Evolutionary conservation across 805 yeast species (phyloP), one percentile per base, ranked within the genome.

Genomic region (Geotrichum ghanense): DNA sequence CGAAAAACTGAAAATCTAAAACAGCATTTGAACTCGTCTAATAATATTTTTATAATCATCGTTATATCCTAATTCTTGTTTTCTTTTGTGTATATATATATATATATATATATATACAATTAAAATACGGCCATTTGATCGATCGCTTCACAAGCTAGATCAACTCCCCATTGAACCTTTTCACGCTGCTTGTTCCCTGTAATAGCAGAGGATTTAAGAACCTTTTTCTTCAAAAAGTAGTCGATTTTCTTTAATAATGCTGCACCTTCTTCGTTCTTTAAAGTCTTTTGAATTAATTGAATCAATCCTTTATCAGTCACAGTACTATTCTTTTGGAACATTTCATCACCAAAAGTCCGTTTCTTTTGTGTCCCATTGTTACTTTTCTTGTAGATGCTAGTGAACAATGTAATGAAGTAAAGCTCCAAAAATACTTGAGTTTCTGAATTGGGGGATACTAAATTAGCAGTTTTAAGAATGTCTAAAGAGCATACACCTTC

Each of bases 401-500:
- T 81, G 37, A 85, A 69, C 52, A 87, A 70, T 4, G 82, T 76
- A 22, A 83, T 81, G 45, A 89, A 62, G 44, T 85, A 62, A 23
- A 87, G 72, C 58, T 90, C 96, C 52, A 86, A 50, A 56, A 90
- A 86, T 19, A 87, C 62, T 34, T 71, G 71, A 1, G 79, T 71
- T 51, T 85, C 89, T 0, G 73, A 56, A 20, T 72, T 70, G 0
- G 79, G 76, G 0, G 87, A 76, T 48, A 89, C 63, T 49, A 89
- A 81, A 53, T 90, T 83, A 25, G 85, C 75, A 4, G 78, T 79
- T 53, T 83, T 76, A 52, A 92, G 70, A 2, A 83, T 64, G 56
- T 85, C 89, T 43, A 92, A 67, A 2, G 87, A 78, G 50, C 90
- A 67, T 0, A 81, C 72, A 1, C 83, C 85, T 55, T 84, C 87